Percentiles rank a stretch among this genome's conserved stretches.
Conservation (phyloP, 768 basidiomycete species). For the Panaeolus cyanescens region DNA sequence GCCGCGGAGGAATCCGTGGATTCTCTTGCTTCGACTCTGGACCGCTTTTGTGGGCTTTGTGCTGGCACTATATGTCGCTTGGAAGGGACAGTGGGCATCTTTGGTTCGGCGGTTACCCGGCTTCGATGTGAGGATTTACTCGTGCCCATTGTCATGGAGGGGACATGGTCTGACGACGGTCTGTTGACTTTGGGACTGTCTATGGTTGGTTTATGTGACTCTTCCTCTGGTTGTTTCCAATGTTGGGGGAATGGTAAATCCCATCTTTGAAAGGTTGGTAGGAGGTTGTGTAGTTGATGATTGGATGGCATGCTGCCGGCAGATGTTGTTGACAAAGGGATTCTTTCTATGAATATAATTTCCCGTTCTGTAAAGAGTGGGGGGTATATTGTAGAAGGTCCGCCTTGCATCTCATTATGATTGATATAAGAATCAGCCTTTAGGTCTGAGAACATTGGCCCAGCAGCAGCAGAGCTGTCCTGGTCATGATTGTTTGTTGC, state of each 20-base stretch:
- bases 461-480: not conserved
- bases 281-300: too few relatives aligned
- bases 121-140: not conserved
- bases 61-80: not conserved
- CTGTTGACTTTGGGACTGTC: too few relatives aligned
- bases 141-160: not conserved
- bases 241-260: too few relatives aligned
- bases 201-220: too few relatives aligned
- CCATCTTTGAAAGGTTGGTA: too few relatives aligned
- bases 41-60: not conserved
- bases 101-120: not conserved
- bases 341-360: too few relatives aligned
- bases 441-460: not conserved
- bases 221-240: too few relatives aligned
- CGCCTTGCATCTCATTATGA: too few relatives aligned
- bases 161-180: not conserved
- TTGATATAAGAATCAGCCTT: too few relatives aligned
- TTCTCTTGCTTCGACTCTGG: not conserved
- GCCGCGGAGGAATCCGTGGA: not conserved
- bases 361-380: not conserved
- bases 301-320: too few relatives aligned
- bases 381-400: too few relatives aligned
- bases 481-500: not conserved
- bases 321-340: too few relatives aligned
- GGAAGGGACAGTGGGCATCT: not conserved